These are phyloP conservation scores for Aspergillus uvarum DNA, from an alignment of 2,329 filamentous ascomycete genomes.

Conservation along the genomic window DNA sequence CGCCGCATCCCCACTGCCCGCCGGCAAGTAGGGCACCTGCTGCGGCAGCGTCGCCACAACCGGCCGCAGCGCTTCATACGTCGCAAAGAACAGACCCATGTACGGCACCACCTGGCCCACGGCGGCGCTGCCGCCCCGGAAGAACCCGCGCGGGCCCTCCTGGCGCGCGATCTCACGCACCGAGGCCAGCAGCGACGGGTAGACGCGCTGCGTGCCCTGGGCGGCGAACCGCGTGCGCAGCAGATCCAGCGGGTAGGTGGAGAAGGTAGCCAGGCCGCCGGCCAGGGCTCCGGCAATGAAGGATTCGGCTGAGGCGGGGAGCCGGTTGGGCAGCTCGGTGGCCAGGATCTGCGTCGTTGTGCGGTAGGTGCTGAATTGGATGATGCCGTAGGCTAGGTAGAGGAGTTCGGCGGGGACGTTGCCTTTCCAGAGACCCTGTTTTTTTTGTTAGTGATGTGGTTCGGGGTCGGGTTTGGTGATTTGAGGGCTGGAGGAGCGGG, in stretches of 20 bases:
- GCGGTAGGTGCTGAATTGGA: constrained; percentile 89
- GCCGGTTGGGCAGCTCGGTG: constrained; percentile 50
- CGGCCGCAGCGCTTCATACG: constrained; percentile 74
- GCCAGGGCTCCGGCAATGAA: constrained; percentile 82
- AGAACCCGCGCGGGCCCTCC: constrained; percentile 80
- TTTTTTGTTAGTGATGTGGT: neutral
- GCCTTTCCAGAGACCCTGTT: constrained; percentile 83
- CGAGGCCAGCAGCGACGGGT: constrained; percentile 67
- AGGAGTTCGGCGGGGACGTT: constrained; percentile 94
- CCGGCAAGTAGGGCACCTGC: constrained; percentile 53
- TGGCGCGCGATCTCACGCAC: constrained; percentile 69
- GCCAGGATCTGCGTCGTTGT: constrained; percentile 65
- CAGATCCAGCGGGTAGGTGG: constrained; percentile 90
- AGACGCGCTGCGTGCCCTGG: constrained; percentile 79
- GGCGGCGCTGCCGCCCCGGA: constrained; percentile 78
- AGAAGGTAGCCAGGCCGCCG: constrained; percentile 76
- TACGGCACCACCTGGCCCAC: constrained; percentile 88
- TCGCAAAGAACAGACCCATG: constrained; percentile 94
- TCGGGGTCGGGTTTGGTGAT: neutral
- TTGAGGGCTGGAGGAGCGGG: neutral
- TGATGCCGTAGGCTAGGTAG: constrained; percentile 85
- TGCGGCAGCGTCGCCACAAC: constrained; percentile 44
- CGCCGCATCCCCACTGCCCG: constrained; percentile 77
- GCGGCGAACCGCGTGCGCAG: constrained; percentile 95
- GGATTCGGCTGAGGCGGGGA: constrained; percentile 69